Conservation (phyloP, 441 rosid genomes). For the Monsonia emarginata region DNA sequence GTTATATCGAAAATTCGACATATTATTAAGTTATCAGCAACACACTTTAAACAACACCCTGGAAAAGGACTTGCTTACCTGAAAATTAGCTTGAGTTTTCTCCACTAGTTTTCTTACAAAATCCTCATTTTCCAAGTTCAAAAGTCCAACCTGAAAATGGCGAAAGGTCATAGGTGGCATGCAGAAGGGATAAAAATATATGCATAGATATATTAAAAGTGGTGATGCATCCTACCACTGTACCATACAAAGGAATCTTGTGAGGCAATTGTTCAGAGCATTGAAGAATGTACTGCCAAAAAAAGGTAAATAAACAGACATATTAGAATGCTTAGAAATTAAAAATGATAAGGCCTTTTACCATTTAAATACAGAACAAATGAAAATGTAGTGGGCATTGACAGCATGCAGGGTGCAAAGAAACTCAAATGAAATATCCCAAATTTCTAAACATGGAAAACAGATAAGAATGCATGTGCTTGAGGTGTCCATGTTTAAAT, state of each 20-base stretch:
- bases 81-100: slow-evolving; percentile 48
- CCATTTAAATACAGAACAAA: not conserved
- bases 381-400: not conserved
- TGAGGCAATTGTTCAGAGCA: slow-evolving; percentile 91
- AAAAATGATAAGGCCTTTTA: not conserved
- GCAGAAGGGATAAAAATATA: not conserved
- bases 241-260: slow-evolving; percentile 77
- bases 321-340: not conserved
- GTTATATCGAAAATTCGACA: too few relatives aligned
- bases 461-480: not conserved
- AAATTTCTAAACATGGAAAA: not conserved
- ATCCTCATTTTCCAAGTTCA: slow-evolving; percentile 94
- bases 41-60: slow-evolving; percentile 8
- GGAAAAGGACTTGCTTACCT: slow-evolving; percentile 36
- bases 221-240: slow-evolving; percentile 51
- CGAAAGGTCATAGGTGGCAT: not conserved
- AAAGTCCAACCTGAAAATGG: slow-evolving; percentile 55
- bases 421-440: not conserved
- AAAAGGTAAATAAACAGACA: slow-evolving; percentile 3
- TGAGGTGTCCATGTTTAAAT: not conserved
- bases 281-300: slow-evolving; percentile 60
- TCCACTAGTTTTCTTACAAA: slow-evolving; percentile 55
- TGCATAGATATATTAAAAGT: not conserved
- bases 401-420: not conserved
- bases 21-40: not conserved